Conservation (phyloP, 352 stramenopile species). For the Saprolegnia diclina region DNA sequence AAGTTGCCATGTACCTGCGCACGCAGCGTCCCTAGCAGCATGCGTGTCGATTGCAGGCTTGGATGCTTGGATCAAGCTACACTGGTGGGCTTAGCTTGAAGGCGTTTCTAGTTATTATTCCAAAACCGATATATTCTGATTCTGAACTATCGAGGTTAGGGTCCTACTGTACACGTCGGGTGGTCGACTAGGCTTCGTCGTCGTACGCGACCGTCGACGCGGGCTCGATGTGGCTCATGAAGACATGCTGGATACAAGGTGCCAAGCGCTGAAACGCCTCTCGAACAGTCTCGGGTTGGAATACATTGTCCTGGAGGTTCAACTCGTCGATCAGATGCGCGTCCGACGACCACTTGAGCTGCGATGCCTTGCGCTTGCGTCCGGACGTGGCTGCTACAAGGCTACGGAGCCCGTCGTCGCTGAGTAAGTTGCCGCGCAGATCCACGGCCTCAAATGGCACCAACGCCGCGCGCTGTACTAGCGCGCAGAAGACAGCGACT, state of each 20-base stretch:
- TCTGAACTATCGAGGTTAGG: no score
- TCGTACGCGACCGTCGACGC: conserved; percentile 14
- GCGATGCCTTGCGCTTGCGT: not conserved
- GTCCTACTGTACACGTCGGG: no score
- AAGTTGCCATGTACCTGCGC: no score
- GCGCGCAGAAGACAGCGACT: conserved; percentile 1
- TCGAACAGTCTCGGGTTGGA: not conserved
- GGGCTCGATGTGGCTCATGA: conserved; percentile 5
- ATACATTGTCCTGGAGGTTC: conserved; percentile 19
- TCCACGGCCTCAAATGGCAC: conserved; percentile 8
- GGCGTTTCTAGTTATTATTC: no score
- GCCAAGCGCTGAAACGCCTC: not conserved
- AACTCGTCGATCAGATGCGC: conserved; percentile 7
- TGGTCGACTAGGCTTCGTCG: not conserved
- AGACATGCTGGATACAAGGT: not conserved
- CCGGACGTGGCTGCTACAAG: not conserved
- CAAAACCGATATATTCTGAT: no score
- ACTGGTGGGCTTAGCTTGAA: no score
- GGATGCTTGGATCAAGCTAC: no score
- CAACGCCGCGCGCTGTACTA: not conserved
- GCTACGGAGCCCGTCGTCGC: not conserved
- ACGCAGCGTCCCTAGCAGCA: no score
- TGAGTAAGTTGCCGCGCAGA: conserved; percentile 22
- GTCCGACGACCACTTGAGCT: not conserved
- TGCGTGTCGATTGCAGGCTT: no score